phyloP scores from a whole-genome alignment of 2,329 filamentous ascomycete species.

The Aspergillus sp. region DNA sequence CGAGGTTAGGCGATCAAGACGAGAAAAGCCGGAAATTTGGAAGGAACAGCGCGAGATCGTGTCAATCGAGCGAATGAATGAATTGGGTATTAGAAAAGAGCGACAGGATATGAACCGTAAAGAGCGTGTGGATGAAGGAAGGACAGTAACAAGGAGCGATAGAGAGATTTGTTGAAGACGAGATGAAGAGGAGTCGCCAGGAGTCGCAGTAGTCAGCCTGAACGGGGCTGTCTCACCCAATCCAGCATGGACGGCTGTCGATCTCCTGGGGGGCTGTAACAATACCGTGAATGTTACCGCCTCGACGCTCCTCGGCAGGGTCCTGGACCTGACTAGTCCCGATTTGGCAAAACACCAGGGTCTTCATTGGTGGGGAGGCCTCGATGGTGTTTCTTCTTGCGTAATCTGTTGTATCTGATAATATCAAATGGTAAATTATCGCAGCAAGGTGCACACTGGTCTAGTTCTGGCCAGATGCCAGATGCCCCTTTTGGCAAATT shows the following conservation, averaged over 20 bases:
- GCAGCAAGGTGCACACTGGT: too few relatives aligned
- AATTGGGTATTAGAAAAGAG: not conserved
- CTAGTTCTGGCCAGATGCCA: too few relatives aligned
- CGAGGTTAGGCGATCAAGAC: conserved; percentile 6
- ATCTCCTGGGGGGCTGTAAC: conserved; percentile 1
- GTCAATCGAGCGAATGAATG: conserved; percentile 4
- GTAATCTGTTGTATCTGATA: too few relatives aligned
- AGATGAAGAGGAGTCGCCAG: conserved; percentile 10
- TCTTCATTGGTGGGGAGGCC: too few relatives aligned
- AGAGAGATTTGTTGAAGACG: not conserved
- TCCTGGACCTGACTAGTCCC: not conserved
- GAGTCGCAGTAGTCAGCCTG: not conserved
- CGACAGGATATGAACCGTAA: not conserved
- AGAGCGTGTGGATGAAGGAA: conserved; percentile 1
- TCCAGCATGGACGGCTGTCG: conserved; percentile 4
- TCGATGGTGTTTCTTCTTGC: too few relatives aligned
- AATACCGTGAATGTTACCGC: not conserved
- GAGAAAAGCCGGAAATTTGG: not conserved
- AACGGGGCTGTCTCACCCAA: conserved; percentile 6
- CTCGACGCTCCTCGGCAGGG: not conserved
- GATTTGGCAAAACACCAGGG: too few relatives aligned
- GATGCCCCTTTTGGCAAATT: too few relatives aligned
- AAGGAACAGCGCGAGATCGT: conserved; percentile 1
- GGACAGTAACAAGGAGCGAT: conserved; percentile 1
- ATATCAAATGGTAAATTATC: too few relatives aligned